A percentile compares a stretch with the other conserved stretches of the same genome.
Evolutionary conservation across 2,329 filamentous ascomycete species (phyloP).

Genomic region (Stagonosporopsis vannaccii): DNA sequence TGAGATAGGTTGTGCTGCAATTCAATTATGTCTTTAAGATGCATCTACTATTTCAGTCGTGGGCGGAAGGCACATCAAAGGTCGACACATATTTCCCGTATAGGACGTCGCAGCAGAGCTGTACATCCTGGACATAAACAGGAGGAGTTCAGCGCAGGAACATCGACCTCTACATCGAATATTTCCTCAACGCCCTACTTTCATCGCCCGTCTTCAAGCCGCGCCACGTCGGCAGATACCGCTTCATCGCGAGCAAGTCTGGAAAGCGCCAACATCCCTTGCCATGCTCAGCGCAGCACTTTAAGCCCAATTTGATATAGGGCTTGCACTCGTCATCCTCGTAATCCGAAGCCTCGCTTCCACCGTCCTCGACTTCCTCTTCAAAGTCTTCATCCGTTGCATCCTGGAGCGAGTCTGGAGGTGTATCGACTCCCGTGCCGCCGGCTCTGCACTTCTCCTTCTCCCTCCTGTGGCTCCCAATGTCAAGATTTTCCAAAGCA

Average conservation of each 20-base stretch:
- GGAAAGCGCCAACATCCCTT: background rate
- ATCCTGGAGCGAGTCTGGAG: background rate
- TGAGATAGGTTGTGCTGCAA: conserved; percentile 30
- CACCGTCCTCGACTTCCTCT: background rate
- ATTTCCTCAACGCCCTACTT: background rate
- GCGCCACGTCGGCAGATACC: background rate
- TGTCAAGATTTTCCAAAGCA: background rate
- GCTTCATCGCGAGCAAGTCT: background rate
- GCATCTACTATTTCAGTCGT: background rate
- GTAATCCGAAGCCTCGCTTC: background rate
- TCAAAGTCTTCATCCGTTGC: background rate
- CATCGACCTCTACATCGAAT: background rate
- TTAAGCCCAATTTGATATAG: background rate
- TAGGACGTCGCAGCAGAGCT: too few relatives aligned
- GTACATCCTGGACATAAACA: too few relatives aligned
- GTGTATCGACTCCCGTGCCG: background rate
- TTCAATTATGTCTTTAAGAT: background rate
- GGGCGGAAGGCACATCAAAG: background rate
- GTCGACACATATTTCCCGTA: too few relatives aligned
- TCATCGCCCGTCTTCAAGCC: background rate
- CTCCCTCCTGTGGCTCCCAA: too few relatives aligned
- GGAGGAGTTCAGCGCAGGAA: background rate
- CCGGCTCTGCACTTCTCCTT: background rate
- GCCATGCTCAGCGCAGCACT: background rate
- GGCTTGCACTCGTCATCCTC: background rate